These are phyloP conservation scores for Pythium scleroteichum DNA, from an alignment of 352 stramenopile species.

Conservation along the genomic window DNA sequence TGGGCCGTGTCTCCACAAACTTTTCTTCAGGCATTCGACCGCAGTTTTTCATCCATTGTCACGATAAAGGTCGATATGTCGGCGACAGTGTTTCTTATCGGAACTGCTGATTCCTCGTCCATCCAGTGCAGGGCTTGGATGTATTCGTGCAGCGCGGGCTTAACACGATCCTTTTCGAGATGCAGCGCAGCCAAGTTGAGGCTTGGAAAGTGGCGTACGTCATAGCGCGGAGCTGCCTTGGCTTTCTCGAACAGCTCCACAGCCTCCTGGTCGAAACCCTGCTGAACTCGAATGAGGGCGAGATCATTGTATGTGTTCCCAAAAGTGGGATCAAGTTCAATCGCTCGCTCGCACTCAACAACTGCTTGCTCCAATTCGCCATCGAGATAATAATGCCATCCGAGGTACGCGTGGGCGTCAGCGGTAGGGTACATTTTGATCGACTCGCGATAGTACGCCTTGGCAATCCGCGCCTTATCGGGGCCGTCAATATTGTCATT, in stretches of 20 bases:
- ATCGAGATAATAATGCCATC: constrained; percentile 69
- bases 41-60: constrained; percentile 40
- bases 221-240: constrained; percentile 58
- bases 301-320: constrained; percentile 79
- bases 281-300: constrained; percentile 58
- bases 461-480: constrained; percentile 59
- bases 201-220: constrained; percentile 67
- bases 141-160: constrained; percentile 68
- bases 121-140: constrained; percentile 80
- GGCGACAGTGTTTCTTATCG: constrained; percentile 69
- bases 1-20: background rate
- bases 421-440: constrained; percentile 67
- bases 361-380: constrained; percentile 54
- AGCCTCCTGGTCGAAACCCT: constrained; percentile 59
- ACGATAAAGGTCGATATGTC: constrained; percentile 72
- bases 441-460: constrained; percentile 68
- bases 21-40: constrained; percentile 2
- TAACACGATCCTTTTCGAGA: constrained; percentile 63
- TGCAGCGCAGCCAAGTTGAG: constrained; percentile 67
- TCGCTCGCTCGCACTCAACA: constrained; percentile 57
- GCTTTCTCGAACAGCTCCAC: constrained; percentile 62
- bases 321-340: constrained; percentile 65
- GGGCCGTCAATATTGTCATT: constrained; percentile 43
- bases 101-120: constrained; percentile 42
- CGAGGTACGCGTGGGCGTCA: constrained; percentile 67